Conservation (phyloP, 148 eudicot species). For the Rhododendron williamsianum region DNA sequence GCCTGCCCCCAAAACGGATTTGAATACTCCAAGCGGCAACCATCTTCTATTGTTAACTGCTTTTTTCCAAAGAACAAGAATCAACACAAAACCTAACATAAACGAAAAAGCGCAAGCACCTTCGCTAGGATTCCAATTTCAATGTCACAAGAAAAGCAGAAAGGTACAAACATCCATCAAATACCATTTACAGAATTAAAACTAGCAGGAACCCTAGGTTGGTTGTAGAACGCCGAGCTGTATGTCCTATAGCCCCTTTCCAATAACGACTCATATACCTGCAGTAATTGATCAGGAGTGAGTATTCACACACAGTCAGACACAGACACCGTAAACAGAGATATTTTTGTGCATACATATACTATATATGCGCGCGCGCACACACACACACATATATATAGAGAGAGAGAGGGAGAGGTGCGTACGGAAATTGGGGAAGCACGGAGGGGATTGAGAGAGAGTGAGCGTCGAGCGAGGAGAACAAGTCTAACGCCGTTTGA, state of each 20-base stretch:
- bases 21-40: conserved; percentile 28
- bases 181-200: conserved; percentile 33
- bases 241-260: conserved; percentile 29
- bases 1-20: conserved; percentile 31
- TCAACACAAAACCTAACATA: neutral
- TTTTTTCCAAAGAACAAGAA: conserved; percentile 5
- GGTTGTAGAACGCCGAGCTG: conserved; percentile 28
- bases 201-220: conserved; percentile 20
- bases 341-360: too few species aligned
- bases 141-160: conserved; percentile 61
- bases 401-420: neutral
- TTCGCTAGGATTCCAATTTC: neutral
- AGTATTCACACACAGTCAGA: conserved; percentile 7
- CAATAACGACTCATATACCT: conserved; percentile 33
- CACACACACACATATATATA: too few species aligned
- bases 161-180: conserved; percentile 24
- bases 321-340: neutral
- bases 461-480: neutral
- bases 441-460: neutral
- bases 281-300: conserved; percentile 10
- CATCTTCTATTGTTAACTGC: conserved; percentile 25
- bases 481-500: conserved; percentile 30
- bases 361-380: too few species aligned
- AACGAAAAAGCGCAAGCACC: conserved; percentile 29
- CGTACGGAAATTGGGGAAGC: conserved; percentile 1